These are phyloP conservation scores for Seiridium unicorne DNA, from an alignment of 2,329 filamentous ascomycete species.

Conservation along the genomic window DNA sequence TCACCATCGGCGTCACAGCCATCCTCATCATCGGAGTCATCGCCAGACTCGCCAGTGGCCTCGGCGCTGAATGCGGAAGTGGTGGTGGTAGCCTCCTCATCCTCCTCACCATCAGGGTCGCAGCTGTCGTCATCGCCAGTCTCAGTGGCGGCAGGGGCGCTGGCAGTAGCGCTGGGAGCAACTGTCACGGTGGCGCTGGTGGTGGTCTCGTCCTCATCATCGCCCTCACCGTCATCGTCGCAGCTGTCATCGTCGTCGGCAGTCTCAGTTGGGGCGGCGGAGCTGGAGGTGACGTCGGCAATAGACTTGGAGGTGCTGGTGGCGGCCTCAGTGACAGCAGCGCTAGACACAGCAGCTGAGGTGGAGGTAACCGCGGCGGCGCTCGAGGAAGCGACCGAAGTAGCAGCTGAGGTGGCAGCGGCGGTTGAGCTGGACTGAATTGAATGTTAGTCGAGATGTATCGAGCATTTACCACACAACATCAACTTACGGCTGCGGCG, in stretches of 20 bases:
- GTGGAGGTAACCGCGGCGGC: background rate
- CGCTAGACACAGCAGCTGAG: background rate
- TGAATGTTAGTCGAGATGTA: too few relatives aligned
- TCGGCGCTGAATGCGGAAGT: slow-evolving; percentile 5
- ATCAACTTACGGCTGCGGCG: background rate
- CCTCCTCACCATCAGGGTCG: slow-evolving; percentile 17
- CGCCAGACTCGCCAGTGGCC: slow-evolving; percentile 2
- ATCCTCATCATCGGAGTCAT: slow-evolving; percentile 2
- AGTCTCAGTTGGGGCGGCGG: background rate
- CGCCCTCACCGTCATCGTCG: slow-evolving; percentile 17
- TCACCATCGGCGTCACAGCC: background rate
- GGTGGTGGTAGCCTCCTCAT: background rate
- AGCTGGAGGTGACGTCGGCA: background rate
- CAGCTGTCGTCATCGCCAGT: slow-evolving; percentile 5
- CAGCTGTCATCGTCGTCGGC: slow-evolving; percentile 4
- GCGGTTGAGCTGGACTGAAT: too few relatives aligned
- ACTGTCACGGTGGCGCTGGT: background rate
- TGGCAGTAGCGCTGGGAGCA: background rate
- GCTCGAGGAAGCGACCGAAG: too few relatives aligned
- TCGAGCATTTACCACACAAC: background rate
- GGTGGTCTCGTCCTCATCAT: background rate
- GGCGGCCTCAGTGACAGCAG: background rate
- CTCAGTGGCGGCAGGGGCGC: background rate
- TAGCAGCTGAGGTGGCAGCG: too few relatives aligned
- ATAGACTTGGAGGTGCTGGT: background rate